Conservation (phyloP, 176 grass and related monocot species). For the Carex littledalei region DNA sequence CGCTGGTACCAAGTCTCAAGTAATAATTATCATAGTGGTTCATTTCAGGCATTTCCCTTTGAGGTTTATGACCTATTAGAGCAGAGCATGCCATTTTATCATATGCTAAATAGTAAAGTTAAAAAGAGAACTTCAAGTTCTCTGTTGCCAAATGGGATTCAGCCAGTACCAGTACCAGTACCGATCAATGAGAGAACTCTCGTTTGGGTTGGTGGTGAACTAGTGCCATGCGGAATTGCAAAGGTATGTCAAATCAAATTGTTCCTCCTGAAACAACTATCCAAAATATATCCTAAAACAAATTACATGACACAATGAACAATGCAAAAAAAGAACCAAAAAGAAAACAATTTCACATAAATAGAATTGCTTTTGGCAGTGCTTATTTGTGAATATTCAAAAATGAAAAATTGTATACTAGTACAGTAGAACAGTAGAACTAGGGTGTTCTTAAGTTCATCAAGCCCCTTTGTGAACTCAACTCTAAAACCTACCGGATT, state of each 20-base stretch:
- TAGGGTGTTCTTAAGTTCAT: no score
- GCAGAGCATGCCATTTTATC: conserved; percentile 84
- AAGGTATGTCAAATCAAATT: conserved; percentile 51
- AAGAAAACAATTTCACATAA: background rate
- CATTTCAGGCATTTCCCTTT: conserved; percentile 67
- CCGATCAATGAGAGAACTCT: conserved; percentile 64
- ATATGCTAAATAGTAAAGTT: conserved; percentile 59
- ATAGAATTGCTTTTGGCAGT: background rate
- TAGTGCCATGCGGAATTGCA: conserved; percentile 64
- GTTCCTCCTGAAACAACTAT: background rate
- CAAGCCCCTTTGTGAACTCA: no score
- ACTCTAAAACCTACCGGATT: no score
- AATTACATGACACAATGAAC: background rate
- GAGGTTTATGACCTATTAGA: conserved; percentile 74
- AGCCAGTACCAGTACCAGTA: conserved; percentile 27
- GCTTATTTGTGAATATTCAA: background rate
- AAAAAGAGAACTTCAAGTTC: conserved; percentile 23
- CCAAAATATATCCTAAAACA: background rate
- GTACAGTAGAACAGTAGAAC: no score
- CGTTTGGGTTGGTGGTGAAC: conserved; percentile 74
- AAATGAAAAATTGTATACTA: no score
- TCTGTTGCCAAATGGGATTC: conserved; percentile 35
- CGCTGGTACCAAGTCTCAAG: no score
- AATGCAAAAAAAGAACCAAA: background rate
- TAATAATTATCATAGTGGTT: background rate